These are phyloP conservation scores for Kregervanrija pseudodelftensis DNA, from an alignment of 805 yeast genomes.

Conservation along the genomic window DNA sequence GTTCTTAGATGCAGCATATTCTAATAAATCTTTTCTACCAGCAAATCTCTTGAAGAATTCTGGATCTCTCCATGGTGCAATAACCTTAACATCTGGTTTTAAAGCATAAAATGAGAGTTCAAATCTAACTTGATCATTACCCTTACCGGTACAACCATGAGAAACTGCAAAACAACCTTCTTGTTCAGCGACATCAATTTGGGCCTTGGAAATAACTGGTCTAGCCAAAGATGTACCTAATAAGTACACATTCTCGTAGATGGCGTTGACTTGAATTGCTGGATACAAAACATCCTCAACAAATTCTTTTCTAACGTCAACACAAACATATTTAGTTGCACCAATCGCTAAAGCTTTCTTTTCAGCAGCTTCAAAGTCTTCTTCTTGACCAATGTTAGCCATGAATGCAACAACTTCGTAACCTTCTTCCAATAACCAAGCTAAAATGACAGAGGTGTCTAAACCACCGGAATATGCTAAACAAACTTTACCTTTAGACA, in stretches of 20 bases:
- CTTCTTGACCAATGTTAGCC: constrained; percentile 99
- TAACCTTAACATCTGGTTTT: constrained; percentile 93
- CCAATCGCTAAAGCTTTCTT: constrained; percentile 95
- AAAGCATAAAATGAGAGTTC: constrained; percentile 95
- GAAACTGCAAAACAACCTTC: constrained; percentile 98
- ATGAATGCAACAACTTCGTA: constrained; percentile 97
- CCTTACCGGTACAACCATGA: constrained; percentile 99
- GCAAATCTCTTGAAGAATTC: constrained; percentile 90
- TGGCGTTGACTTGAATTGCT: constrained; percentile 95
- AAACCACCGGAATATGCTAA: constrained; percentile 99
- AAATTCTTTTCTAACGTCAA: constrained; percentile 91
- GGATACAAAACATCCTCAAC: constrained; percentile 92
- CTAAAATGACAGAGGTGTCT: constrained; percentile 95
- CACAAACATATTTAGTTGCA: constrained; percentile 91
- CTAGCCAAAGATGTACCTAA: constrained; percentile 98
- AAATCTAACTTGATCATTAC: constrained; percentile 98
- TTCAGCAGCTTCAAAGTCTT: constrained; percentile 96
- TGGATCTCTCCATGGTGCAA: constrained; percentile 99
- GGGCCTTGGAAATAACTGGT: constrained; percentile 98
- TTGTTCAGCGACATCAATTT: constrained; percentile 91
- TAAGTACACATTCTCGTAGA: constrained; percentile 93
- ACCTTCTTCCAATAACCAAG: constrained; percentile 97
- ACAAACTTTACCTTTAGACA: constrained; percentile 99
- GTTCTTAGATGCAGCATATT: constrained; percentile 84
- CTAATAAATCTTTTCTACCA: constrained; percentile 94